These are phyloP conservation scores for Reticulascus tulasneorum DNA, from an alignment of 2,329 filamentous ascomycete species.

Conservation along the genomic window DNA sequence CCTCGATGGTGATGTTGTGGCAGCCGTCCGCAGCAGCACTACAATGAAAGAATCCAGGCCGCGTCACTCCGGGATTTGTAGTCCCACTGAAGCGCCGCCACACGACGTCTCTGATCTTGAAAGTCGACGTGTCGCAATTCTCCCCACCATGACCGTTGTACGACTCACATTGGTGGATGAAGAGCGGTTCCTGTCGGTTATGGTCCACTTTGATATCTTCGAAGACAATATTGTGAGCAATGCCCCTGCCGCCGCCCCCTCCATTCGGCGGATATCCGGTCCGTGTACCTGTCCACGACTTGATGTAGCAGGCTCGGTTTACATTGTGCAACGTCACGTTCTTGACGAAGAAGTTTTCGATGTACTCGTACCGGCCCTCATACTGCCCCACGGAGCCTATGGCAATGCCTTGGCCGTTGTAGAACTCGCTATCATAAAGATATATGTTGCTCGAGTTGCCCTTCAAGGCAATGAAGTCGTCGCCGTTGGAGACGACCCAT, in stretches of 20 bases:
- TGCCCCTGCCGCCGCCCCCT: conserved; percentile 51
- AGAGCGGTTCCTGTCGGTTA: conserved; percentile 25
- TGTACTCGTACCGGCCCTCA: conserved; percentile 39
- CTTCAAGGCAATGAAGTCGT: conserved; percentile 52
- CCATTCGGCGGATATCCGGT: conserved; percentile 53
- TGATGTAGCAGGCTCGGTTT: conserved; percentile 47
- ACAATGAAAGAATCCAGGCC: conserved; percentile 25
- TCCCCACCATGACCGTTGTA: conserved; percentile 28
- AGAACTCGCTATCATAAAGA: conserved; percentile 45
- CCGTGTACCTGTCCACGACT: conserved; percentile 54
- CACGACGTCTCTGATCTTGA: conserved; percentile 23
- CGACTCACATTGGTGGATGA: conserved; percentile 31
- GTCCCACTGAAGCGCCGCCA: conserved; percentile 25
- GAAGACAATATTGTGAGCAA: conserved; percentile 24
- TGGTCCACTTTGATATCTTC: conserved; percentile 24
- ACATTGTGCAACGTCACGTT: conserved; percentile 45
- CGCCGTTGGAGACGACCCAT: conserved; percentile 48
- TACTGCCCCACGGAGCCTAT: conserved; percentile 57
- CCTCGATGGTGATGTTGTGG: conserved; percentile 21
- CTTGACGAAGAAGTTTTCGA: conserved; percentile 43
- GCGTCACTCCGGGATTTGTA: conserved; percentile 18
- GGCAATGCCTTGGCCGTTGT: conserved; percentile 48
- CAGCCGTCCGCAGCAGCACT: conserved; percentile 27
- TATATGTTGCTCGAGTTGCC: conserved; percentile 52
- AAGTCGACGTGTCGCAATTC: conserved; percentile 29